These are phyloP conservation scores for Cryptosporidium andersoni DNA, from an alignment of 169 alveolate genomes.

Conservation along the genomic window DNA sequence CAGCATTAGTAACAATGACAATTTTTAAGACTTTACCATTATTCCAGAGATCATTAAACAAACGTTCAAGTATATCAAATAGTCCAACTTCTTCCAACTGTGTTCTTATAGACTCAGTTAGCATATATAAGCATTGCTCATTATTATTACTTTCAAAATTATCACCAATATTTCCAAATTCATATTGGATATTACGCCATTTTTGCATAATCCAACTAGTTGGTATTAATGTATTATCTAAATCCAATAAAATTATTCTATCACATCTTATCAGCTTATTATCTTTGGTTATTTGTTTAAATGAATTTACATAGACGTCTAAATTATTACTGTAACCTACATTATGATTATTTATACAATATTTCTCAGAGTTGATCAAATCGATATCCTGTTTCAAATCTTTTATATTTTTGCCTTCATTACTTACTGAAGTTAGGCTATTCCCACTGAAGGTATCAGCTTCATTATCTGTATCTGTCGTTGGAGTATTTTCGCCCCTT, in stretches of 20 bases:
- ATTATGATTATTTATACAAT: not conserved
- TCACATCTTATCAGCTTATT: not conserved
- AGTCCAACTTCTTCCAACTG: slow-evolving; percentile 70
- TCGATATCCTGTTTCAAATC: slow-evolving; percentile 1
- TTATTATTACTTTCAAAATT: slow-evolving; percentile 29
- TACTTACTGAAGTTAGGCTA: not conserved
- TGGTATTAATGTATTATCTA: slow-evolving; percentile 76
- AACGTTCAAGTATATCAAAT: slow-evolving; percentile 48
- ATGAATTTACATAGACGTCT: too few relatives aligned
- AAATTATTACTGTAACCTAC: not conserved
- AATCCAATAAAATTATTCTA: slow-evolving; percentile 71
- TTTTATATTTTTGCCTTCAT: not conserved
- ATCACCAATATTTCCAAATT: slow-evolving; percentile 62
- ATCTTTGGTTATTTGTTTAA: not conserved
- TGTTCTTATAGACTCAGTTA: slow-evolving; percentile 67
- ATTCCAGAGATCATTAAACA: slow-evolving; percentile 62
- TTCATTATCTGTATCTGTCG: not conserved
- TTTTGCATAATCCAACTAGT: slow-evolving; percentile 76
- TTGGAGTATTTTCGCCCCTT: not conserved
- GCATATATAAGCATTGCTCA: slow-evolving; percentile 17
- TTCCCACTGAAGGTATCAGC: not conserved
- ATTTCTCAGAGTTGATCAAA: slow-evolving; percentile 8
- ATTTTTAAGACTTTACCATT: slow-evolving; percentile 53
- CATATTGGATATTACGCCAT: slow-evolving; percentile 71
- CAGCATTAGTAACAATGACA: slow-evolving; percentile 76